A percentile compares a stretch with the other conserved stretches of the same genome.
Evolutionary conservation across 345 rosid species (phyloP).

Genomic region (Eucalyptus sp.): DNA sequence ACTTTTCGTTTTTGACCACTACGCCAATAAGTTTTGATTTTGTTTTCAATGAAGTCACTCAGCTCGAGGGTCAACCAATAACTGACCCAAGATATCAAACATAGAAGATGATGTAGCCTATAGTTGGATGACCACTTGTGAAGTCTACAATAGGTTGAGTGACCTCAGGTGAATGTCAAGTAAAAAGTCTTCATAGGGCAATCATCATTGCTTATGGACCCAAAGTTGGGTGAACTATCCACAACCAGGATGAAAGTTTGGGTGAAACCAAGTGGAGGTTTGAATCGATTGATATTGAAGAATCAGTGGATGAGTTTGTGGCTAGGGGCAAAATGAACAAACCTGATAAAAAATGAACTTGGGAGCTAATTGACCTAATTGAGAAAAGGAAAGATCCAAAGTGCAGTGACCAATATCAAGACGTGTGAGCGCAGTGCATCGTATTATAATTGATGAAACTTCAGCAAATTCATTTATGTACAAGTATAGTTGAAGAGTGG

Average conservation of each 20-base stretch:
- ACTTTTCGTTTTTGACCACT: background rate
- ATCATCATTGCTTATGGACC: background rate
- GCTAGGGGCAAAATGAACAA: background rate
- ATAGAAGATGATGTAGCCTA: background rate
- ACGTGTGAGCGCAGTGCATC: background rate
- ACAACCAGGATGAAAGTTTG: background rate
- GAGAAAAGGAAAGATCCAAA: background rate
- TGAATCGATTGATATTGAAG: background rate
- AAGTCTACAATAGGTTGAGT: background rate
- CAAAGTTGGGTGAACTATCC: background rate
- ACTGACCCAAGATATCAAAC: background rate
- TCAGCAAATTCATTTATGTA: background rate
- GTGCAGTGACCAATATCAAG: background rate
- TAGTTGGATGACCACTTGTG: background rate
- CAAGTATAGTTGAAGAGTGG: background rate
- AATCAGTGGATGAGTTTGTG: background rate
- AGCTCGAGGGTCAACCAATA: background rate
- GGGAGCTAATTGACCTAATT: background rate
- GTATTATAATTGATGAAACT: background rate
- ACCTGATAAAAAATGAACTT: background rate
- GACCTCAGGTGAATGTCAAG: background rate
- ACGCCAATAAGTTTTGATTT: background rate
- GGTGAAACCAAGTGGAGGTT: background rate
- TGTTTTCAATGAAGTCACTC: background rate
- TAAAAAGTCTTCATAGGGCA: background rate